Conservation (phyloP, 2,329 filamentous ascomycete genomes). For the Stromatinia cepivora region DNA sequence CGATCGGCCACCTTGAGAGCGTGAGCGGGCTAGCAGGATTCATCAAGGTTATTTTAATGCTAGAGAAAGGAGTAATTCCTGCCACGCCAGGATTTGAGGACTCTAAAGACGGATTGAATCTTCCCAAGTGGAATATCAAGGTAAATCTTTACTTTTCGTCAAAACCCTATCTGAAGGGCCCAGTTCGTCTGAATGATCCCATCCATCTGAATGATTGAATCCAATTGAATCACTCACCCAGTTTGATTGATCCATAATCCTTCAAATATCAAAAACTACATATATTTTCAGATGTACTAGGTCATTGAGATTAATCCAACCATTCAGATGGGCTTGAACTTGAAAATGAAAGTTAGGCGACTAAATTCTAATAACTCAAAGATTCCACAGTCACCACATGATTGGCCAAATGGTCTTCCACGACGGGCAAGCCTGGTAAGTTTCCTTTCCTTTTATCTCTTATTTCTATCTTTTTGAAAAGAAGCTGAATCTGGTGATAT, state of each 20-base stretch:
- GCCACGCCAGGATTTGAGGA: slow-evolving; percentile 26
- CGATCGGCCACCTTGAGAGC: slow-evolving; percentile 48
- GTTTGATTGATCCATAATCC: too few species aligned
- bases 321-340: too few species aligned
- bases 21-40: slow-evolving; percentile 45
- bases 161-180: background rate
- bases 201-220: too few species aligned
- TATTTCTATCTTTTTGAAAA: too few species aligned
- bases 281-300: too few species aligned
- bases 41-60: slow-evolving; percentile 46
- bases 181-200: too few species aligned
- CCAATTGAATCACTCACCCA: too few species aligned
- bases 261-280: too few species aligned
- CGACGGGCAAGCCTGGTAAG: background rate
- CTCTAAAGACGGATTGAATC: slow-evolving; percentile 19
- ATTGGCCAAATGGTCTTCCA: background rate
- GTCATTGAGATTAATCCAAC: too few species aligned
- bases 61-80: slow-evolving; percentile 32
- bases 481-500: background rate
- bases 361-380: background rate
- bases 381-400: background rate
- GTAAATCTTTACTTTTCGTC: background rate
- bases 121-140: slow-evolving; percentile 6
- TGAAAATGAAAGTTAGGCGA: too few species aligned
- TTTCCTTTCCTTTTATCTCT: too few species aligned